Evolutionary conservation across 2,329 filamentous ascomycete species (phyloP).

Genomic region (Cyphellophora europaea): DNA sequence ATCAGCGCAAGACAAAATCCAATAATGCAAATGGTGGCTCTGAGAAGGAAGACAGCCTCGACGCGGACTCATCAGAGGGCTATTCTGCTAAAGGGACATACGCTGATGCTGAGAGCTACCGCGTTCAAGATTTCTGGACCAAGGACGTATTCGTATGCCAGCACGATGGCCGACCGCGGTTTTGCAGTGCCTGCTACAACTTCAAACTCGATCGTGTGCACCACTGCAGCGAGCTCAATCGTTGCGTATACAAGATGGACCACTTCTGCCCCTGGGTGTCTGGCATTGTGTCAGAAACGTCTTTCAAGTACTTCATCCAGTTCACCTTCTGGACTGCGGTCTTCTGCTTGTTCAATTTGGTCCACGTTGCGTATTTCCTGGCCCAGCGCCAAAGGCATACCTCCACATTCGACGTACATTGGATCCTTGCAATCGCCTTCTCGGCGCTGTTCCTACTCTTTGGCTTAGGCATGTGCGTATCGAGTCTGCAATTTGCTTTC

Average conservation of each 20-base stretch:
- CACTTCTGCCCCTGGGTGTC: constrained; percentile 97
- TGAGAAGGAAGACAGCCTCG: constrained; percentile 12
- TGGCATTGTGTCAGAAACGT: constrained; percentile 75
- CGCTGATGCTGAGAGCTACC: constrained; percentile 17
- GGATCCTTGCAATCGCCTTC: constrained; percentile 58
- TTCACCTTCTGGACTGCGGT: constrained; percentile 67
- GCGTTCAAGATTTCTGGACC: constrained; percentile 26
- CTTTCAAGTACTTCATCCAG: constrained; percentile 88
- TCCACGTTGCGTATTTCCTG: constrained; percentile 56
- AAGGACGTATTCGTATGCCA: constrained; percentile 80
- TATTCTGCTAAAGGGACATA: constrained; percentile 10
- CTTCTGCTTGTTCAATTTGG: constrained; percentile 57
- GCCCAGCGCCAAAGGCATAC: constrained; percentile 38
- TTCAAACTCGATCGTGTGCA: constrained; percentile 86
- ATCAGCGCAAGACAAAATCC: constrained; percentile 14
- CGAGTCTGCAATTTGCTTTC: constrained; percentile 59
- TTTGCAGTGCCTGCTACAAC: constrained; percentile 73
- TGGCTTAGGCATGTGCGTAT: constrained; percentile 63
- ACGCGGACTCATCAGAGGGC: constrained; percentile 7
- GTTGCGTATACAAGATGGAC: constrained; percentile 85
- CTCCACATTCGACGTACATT: constrained; percentile 43
- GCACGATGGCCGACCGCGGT: constrained; percentile 70
- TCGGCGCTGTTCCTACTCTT: constrained; percentile 72
- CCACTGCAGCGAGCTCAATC: constrained; percentile 71
- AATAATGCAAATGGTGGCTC: constrained; percentile 1